Base-by-base conservation (phyloP, 2,329 filamentous ascomycete genomes). In the Colletotrichum sublineola region DNA sequence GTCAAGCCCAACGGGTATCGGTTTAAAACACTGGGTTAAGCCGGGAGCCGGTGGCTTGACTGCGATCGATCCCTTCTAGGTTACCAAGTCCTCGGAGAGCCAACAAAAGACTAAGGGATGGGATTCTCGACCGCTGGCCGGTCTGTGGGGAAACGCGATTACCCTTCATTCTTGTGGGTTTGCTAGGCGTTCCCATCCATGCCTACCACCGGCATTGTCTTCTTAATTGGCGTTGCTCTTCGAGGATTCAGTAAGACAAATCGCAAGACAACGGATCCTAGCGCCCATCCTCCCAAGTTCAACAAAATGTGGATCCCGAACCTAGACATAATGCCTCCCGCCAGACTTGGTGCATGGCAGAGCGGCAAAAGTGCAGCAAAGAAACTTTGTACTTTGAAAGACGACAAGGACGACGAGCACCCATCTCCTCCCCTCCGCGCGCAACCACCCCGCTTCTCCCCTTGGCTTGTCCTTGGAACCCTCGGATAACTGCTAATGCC, bases 401-500 rank as follows among this genome's bases (percentile, higher is more conserved):
- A 50, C n/a, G 7, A 50, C 24, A 20, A n/a, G 36, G 33, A 38
- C 33, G 29, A 38, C 8, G 5, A 38, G 48, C 36, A 63, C 46
- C 33, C 7, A 53, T 46, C 36, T 29, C 46, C 15, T 52, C 33
- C n/a, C 44, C 24, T 62, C 31, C n/a, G 12, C 42, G 38, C n/a
- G 31, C 33, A n/a, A 36, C 63, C 63, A 56, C 62, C 63, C 57
- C 31, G 44, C 33, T 31, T 31, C 29, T 40, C 46, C 57, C 52
- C 65, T 48, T 52, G 15, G 53, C 58, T 52, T 48, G 31, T 63
- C 52, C 53, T 52, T 18, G 36, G 53, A 33, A 46, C 18, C 15
- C 60, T 69, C 66, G 65, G 65, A 64, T 69, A 72, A 58, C 46
- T 68, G 44, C 63, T 69, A 72, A 58, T 53, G 58, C 38, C 60